Evolutionary conservation across 2,329 filamentous ascomycete genomes (phyloP), one percentile per base, ranked within the genome.

Genomic region (Talaromyces rugulosus): DNA sequence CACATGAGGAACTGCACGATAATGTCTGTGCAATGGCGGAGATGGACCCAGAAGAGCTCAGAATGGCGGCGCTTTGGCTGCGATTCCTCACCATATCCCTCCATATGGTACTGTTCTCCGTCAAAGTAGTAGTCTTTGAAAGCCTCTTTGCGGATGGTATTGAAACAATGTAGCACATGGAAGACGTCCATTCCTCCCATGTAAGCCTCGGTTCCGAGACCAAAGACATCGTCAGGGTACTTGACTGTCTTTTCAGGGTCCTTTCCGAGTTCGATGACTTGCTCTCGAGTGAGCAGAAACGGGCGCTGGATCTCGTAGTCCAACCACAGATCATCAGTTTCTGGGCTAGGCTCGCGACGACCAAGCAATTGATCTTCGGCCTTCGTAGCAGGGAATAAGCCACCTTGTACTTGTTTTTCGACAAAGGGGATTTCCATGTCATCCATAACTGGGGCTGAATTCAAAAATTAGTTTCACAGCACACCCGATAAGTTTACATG

Each of bases 151-250:
- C 75, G 70, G 1, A 78, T 66, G 2, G 72, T 64, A 56, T 77
- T 74, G 56, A 77, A 69, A 64, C 75, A 77, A 61, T 78, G 76
- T 1, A 77, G 66, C 53, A 76, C 71, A 58, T 78, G 76, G 61
- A 76, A 76, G 3, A 75, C 70, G 63, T 79, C 76, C 1, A 78
- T 61, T 52, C 71, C 66, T 2, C 66, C 73, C 56, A 74, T 69
- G 62, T 75, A 75, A 3, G 69, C 71, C 34, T 75, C 70, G 18
- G 63, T 30, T 1, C 73, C 75, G 50, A 71, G 63, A 14, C 68
- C 70, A 65, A 71, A 74, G 27, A 65, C 64, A 7, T 63, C 59
- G n/a, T 72, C 68, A 11, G 60, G 62, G 8, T 62, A 61, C 9
- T 60, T 60, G 27, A 62, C 64, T 16, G 61, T 60, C 28, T 47